These are phyloP conservation scores for Phytophthora litchii DNA, from an alignment of 352 stramenopile species.

Conservation along the genomic window DNA sequence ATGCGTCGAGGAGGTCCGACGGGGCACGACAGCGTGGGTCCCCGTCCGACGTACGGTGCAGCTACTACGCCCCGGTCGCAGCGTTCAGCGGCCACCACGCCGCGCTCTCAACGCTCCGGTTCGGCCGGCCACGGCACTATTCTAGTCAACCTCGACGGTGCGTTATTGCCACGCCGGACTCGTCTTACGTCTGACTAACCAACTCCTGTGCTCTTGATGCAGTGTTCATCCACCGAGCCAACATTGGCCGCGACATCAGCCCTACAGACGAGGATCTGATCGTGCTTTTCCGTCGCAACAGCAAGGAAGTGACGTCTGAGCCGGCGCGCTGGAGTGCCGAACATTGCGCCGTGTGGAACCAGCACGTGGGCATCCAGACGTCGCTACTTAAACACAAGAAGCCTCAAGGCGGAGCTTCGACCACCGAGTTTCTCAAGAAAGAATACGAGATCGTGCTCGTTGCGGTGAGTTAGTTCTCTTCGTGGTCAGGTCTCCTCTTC, in stretches of 20 bases:
- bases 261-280: constrained; percentile 76
- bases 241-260: constrained; percentile 77
- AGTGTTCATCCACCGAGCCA: constrained; percentile 74
- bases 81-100: constrained; percentile 18
- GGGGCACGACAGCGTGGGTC: constrained; percentile 23
- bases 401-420: constrained; percentile 9
- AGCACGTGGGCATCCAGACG: constrained; percentile 81
- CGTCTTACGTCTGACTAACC: constrained; percentile 4
- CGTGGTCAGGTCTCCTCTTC: constrained; percentile 14
- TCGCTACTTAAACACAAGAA: constrained; percentile 68
- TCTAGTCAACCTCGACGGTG: constrained; percentile 75
- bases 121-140: constrained; percentile 48
- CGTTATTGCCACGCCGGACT: background rate
- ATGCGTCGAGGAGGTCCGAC: constrained; percentile 41
- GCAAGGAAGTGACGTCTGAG: constrained; percentile 78
- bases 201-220: background rate
- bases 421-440: constrained; percentile 67
- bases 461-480: constrained; percentile 47
- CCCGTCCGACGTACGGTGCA: constrained; percentile 29
- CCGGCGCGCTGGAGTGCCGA: constrained; percentile 68
- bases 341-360: constrained; percentile 78
- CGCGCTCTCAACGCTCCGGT: constrained; percentile 27
- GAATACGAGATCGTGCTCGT: constrained; percentile 87
- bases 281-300: constrained; percentile 84
- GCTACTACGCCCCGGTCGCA: constrained; percentile 25